phyloP scores from a whole-genome alignment of 2,329 filamentous ascomycete genomes.

The Aurifilum marmelostoma region DNA sequence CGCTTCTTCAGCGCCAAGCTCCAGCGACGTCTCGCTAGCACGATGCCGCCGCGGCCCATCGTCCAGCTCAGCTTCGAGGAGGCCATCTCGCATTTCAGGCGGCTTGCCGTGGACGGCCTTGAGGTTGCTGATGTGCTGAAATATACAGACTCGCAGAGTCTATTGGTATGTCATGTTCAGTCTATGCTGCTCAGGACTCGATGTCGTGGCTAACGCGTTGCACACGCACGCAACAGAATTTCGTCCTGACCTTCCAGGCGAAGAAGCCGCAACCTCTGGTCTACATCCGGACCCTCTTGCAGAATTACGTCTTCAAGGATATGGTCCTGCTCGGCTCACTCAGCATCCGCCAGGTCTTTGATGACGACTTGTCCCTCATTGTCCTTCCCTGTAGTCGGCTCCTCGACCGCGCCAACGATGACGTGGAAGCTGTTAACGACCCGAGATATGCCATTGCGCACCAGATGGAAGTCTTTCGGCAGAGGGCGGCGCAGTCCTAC shows the following conservation, averaged over 20 bases:
- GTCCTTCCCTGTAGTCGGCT: slow-evolving; percentile 73
- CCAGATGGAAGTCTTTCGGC: slow-evolving; percentile 71
- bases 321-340: slow-evolving; percentile 70
- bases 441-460: slow-evolving; percentile 73
- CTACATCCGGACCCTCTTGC: slow-evolving; percentile 79
- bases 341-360: slow-evolving; percentile 74
- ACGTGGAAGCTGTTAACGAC: slow-evolving; percentile 74
- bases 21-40: slow-evolving; percentile 89
- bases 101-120: slow-evolving; percentile 72
- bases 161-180: slow-evolving; percentile 58
- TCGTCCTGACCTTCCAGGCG: slow-evolving; percentile 73
- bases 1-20: slow-evolving; percentile 89
- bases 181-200: slow-evolving; percentile 11
- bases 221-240: slow-evolving; percentile 61
- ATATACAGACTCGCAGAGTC: slow-evolving; percentile 69
- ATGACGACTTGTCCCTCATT: slow-evolving; percentile 78
- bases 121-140: slow-evolving; percentile 70
- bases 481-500: slow-evolving; percentile 69
- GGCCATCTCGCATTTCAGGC: slow-evolving; percentile 69
- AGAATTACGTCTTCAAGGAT: slow-evolving; percentile 74
- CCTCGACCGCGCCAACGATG: slow-evolving; percentile 74
- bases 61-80: slow-evolving; percentile 75
- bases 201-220: slow-evolving; percentile 28
- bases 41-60: slow-evolving; percentile 89
- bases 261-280: slow-evolving; percentile 81